Evolutionary conservation across 2,329 filamentous ascomycete species (phyloP), one percentile per base, ranked within the genome.

Genomic region (Hymenoscyphus linearis): DNA sequence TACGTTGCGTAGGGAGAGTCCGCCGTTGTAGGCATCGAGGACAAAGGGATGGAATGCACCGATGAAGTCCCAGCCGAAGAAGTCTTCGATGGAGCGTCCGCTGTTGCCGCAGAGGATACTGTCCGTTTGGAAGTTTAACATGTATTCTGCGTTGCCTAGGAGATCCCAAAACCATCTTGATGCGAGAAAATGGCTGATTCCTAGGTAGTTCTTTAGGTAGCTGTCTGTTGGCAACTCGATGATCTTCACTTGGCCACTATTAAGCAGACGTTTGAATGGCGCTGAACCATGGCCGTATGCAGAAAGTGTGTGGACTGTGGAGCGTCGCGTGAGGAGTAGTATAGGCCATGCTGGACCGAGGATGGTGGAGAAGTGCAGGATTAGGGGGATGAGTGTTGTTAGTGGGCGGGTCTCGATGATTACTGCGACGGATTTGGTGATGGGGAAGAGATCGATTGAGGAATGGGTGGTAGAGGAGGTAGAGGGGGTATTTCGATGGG

Each of bases 331-430:
- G 65, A 73, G 76, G 52, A 77, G 69, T 22, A 77, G 68, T 22
- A 79, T 71, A 7, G 76, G 76, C 76, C 76, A 79, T 5, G 64
- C 61, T 27, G 76, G 75, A 1, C 76, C 76, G 13, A 79, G 73
- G 14, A 76, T 69, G 13, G 68, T 60, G 25, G 70, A 65, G 62
- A 73, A 76, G 62, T 76, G 73, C 14, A 76, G 63, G 16, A 76
- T 64, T 13, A 75, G 60, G 3, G 74, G 73, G 16, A 73, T 62
- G 6, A 76, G 66, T 25, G 66, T 68, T 12, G 63, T 36, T 4
- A 72, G 59, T 4, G 70, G 67, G 22, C 71, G 66, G 34, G 68
- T 69, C 61, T 75, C 74, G 53, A 74, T 70, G 18, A 75, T 74
- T 0, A 71, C 68, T 1, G 74, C 74, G 16, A 71, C 72, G 35